Conservation (phyloP, 768 basidiomycete species). For the Leccinum truebloodii region DNA sequence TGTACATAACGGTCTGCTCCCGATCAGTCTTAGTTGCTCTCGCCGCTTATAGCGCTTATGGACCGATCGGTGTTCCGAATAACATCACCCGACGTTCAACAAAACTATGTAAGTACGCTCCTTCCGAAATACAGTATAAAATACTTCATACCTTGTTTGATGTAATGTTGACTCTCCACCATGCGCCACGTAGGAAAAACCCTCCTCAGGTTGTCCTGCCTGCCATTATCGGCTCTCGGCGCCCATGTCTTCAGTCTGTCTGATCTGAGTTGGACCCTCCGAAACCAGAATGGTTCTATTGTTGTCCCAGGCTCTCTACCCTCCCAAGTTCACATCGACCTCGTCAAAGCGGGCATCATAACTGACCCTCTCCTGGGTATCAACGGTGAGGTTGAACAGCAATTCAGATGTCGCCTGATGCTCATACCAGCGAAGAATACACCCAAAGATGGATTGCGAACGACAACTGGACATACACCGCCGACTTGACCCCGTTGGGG, state of each 20-base stretch:
- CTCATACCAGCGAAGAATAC: conserved; percentile 39
- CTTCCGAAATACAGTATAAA: too few species aligned
- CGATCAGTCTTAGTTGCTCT: too few species aligned
- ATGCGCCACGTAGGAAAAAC: conserved; percentile 1
- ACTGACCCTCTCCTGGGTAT: conserved; percentile 53
- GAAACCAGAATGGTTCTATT: conserved; percentile 54
- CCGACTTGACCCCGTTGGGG: conserved; percentile 48
- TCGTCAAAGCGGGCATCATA: conserved; percentile 52
- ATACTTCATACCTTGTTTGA: too few species aligned
- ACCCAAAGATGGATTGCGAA: conserved; percentile 55
- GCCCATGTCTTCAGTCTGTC: conserved; percentile 43
- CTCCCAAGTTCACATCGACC: conserved; percentile 56
- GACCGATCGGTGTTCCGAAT: too few species aligned
- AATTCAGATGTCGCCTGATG: background rate
- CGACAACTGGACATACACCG: conserved; percentile 62
- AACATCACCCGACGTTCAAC: too few species aligned
- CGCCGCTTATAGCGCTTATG: too few species aligned
- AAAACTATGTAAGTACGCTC: too few species aligned
- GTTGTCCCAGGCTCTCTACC: conserved; percentile 52
- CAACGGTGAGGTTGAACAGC: conserved; percentile 42
- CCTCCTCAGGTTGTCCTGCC: background rate
- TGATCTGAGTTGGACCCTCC: conserved; percentile 51
- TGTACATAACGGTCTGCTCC: too few species aligned
- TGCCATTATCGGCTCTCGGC: conserved; percentile 17
- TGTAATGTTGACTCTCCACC: too few species aligned